Evolutionary conservation across 83 land plant species (phyloP).

Genomic region (Larix sibirica): DNA sequence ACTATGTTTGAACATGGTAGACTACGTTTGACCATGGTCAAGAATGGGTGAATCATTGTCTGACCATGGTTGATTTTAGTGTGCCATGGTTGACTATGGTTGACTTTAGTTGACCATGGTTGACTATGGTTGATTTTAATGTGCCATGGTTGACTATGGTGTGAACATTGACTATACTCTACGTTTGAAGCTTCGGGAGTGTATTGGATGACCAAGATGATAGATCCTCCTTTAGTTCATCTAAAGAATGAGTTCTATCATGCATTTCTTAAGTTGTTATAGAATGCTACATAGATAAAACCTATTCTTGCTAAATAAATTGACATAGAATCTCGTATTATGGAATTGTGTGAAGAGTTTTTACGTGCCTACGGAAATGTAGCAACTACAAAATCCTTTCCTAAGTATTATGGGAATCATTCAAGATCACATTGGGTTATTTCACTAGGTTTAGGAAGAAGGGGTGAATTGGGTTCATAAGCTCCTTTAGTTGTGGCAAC

Average conservation of each 20-base stretch:
- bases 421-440: slow-evolving; percentile 61
- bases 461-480: slow-evolving; percentile 85
- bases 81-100: too few relatives aligned
- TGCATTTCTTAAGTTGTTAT: slow-evolving; percentile 73
- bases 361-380: too few relatives aligned
- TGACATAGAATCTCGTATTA: slow-evolving; percentile 70
- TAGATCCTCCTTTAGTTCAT: slow-evolving; percentile 81
- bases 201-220: too few relatives aligned
- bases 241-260: slow-evolving; percentile 91
- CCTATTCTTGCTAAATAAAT: slow-evolving; percentile 49
- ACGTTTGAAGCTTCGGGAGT: slow-evolving; percentile 23
- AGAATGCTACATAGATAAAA: slow-evolving; percentile 44
- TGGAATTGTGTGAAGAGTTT: slow-evolving; percentile 32
- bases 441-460: slow-evolving; percentile 81
- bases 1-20: too few relatives aligned
- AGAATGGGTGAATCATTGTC: too few relatives aligned
- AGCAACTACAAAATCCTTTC: slow-evolving; percentile 26
- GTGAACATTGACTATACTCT: slow-evolving; percentile 57
- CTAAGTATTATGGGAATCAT: slow-evolving; percentile 12
- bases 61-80: too few relatives aligned
- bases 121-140: too few relatives aligned
- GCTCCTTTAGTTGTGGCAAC: slow-evolving; percentile 79
- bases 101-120: too few relatives aligned
- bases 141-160: slow-evolving; percentile 8
- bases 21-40: too few relatives aligned